These are phyloP conservation scores for Geotrichum bryndzae DNA, from an alignment of 1,139 yeast genomes.

Conservation along the genomic window DNA sequence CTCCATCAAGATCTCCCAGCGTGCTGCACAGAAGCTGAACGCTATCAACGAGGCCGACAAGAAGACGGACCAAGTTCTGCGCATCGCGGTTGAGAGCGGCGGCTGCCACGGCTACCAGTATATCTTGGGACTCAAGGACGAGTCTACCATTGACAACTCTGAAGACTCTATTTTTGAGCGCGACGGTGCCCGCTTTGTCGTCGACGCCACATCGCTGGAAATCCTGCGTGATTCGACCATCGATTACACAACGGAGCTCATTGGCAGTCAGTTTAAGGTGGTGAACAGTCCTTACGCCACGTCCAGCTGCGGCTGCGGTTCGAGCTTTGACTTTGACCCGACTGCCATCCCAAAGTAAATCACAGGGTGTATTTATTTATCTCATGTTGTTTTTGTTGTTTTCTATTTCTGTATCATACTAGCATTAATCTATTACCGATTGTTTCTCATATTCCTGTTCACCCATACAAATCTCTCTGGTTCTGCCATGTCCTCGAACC, in stretches of 20 bases:
- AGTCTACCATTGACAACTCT: conserved; percentile 38
- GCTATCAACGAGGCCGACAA: conserved; percentile 52
- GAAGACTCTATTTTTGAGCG: conserved; percentile 57
- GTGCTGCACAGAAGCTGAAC: conserved; percentile 52
- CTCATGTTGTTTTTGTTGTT: neutral
- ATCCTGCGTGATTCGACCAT: conserved; percentile 80
- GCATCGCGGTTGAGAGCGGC: conserved; percentile 87
- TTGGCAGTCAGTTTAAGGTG: conserved; percentile 90
- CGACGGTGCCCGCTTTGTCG: conserved; percentile 60
- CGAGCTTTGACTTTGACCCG: conserved; percentile 85
- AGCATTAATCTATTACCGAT: neutral
- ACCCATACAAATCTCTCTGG: neutral
- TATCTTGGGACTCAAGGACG: conserved; percentile 56
- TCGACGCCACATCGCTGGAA: conserved; percentile 76
- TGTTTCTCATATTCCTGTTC: neutral
- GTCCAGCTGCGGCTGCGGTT: conserved; percentile 94
- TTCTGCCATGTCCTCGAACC: neutral
- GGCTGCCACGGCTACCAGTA: conserved; percentile 99
- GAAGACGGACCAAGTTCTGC: conserved; percentile 56
- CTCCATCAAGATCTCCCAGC: conserved; percentile 38
- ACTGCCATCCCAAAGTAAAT: conserved; percentile 30
- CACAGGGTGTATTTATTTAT: neutral
- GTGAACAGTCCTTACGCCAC: conserved; percentile 86
- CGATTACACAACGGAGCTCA: conserved; percentile 86
- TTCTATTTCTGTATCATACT: neutral